phyloP scores from a whole-genome alignment of 2,329 filamentous ascomycete genomes.

The Periconia digitata region DNA sequence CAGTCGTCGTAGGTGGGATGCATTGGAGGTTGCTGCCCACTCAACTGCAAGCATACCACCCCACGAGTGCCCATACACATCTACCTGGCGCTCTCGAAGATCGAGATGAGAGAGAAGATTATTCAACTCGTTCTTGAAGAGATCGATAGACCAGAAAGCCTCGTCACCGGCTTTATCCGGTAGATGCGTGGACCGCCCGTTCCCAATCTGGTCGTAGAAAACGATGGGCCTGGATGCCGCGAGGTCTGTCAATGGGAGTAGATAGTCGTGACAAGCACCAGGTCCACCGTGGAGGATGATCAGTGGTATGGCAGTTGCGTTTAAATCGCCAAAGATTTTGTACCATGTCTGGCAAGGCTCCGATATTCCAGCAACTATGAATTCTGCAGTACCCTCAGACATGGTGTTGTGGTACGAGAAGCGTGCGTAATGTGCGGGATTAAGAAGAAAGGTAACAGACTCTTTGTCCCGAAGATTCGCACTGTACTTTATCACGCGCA shows the following conservation, averaged over 20 bases:
- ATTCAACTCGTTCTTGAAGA: conserved; percentile 55
- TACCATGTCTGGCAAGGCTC: conserved; percentile 35
- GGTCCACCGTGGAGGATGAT: conserved; percentile 44
- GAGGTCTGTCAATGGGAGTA: conserved; percentile 43
- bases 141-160: conserved; percentile 51
- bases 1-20: conserved; percentile 40
- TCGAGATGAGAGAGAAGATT: conserved; percentile 50
- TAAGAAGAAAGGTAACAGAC: too few species aligned
- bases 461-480: too few species aligned
- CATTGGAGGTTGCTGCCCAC: conserved; percentile 37
- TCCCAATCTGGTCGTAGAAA: conserved; percentile 59
- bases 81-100: conserved; percentile 40
- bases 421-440: too few species aligned
- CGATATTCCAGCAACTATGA: not conserved
- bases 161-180: conserved; percentile 48
- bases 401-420: too few species aligned
- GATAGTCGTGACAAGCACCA: conserved; percentile 32
- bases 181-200: conserved; percentile 53
- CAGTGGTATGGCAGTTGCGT: conserved; percentile 8
- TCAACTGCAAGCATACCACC: conserved; percentile 54
- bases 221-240: conserved; percentile 49
- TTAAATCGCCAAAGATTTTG: conserved; percentile 32
- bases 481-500: too few species aligned
- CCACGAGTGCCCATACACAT: conserved; percentile 56
- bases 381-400: not conserved